These are phyloP conservation scores for Coemansia sp. DNA, from an alignment of 192 early-diverging fungal genomes.

Conservation along the genomic window DNA sequence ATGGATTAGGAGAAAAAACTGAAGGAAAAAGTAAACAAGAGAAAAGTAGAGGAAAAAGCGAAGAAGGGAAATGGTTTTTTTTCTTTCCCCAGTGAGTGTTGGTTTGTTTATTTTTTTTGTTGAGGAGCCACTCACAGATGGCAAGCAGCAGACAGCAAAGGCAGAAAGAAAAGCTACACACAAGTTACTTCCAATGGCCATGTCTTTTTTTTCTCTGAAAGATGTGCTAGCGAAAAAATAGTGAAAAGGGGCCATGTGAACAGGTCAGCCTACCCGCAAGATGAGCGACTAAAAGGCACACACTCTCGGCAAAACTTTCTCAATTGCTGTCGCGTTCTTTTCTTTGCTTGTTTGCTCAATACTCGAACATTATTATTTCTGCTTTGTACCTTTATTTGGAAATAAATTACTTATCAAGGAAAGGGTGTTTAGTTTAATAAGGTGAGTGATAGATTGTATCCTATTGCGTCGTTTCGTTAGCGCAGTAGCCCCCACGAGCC, in stretches of 20 bases:
- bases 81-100: background rate
- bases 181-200: too few species aligned
- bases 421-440: background rate
- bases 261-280: background rate
- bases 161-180: background rate
- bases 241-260: background rate
- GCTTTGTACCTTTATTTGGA: too few species aligned
- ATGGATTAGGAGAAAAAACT: background rate
- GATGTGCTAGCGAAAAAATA: too few species aligned
- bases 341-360: background rate
- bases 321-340: too few species aligned
- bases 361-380: too few species aligned
- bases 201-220: too few species aligned
- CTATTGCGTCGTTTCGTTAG: background rate
- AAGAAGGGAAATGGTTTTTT: background rate
- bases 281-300: too few species aligned
- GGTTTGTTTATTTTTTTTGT: background rate
- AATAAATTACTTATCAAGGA: background rate
- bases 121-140: background rate
- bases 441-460: background rate
- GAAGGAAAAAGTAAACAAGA: background rate
- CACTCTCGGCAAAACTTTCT: too few species aligned
- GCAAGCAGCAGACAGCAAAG: background rate
- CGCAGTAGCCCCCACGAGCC: conserved; percentile 2
- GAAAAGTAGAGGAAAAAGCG: background rate